Conservation (phyloP, 305 asterid species). For the Fraxinus platypoda region DNA sequence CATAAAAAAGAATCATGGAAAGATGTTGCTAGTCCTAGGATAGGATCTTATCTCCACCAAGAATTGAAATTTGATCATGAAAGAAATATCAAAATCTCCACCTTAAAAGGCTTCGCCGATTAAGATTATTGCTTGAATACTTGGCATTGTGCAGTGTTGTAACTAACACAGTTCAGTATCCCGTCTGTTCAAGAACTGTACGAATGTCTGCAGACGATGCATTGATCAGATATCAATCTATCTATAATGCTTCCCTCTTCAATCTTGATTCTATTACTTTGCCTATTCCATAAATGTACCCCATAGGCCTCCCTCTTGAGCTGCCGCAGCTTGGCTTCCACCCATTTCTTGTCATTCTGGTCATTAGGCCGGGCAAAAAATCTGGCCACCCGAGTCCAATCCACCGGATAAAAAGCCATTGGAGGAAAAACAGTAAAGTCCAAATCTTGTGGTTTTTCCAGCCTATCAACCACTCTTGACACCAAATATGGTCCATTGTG, state of each 20-base stretch:
- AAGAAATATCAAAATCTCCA: not conserved
- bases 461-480: slow-evolving; percentile 56
- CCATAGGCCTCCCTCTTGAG: slow-evolving; percentile 44
- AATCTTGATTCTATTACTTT: slow-evolving; percentile 43
- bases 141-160: not conserved
- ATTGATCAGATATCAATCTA: slow-evolving; percentile 53
- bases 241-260: slow-evolving; percentile 67
- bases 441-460: not conserved
- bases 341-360: slow-evolving; percentile 36
- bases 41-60: not conserved
- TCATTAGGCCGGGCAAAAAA: slow-evolving; percentile 40
- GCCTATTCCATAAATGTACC: slow-evolving; percentile 73
- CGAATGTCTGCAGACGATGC: slow-evolving; percentile 47
- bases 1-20: not conserved
- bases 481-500: slow-evolving; percentile 80
- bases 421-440: slow-evolving; percentile 53
- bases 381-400: slow-evolving; percentile 43
- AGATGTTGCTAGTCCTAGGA: not conserved
- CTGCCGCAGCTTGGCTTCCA: slow-evolving; percentile 40
- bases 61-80: not conserved
- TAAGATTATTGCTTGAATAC: not conserved
- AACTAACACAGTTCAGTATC: not conserved
- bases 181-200: slow-evolving; percentile 8
- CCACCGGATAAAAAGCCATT: slow-evolving; percentile 65
- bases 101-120: not conserved